Base-by-base conservation (phyloP, 2,329 filamentous ascomycete genomes). In the Geosmithia morbida region DNA sequence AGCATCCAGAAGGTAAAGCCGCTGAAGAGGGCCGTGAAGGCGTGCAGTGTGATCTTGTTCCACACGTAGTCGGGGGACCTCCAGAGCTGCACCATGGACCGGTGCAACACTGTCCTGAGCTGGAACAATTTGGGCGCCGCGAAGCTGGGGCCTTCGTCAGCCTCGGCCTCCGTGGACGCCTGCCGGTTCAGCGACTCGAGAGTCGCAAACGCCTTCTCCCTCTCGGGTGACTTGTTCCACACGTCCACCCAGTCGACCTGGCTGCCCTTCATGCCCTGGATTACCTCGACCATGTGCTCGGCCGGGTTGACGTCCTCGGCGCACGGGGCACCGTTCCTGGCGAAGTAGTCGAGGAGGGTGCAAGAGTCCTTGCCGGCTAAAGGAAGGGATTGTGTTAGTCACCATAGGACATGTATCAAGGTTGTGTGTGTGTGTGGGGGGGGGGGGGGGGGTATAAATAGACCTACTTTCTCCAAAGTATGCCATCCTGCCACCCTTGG, bases 1-100 rank as follows among this genome's bases (percentile, higher is more conserved):
- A 66, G 58, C 3, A 67, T 44, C 64, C 70, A 86, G 61, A 88
- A 86, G 0, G 80, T 83, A 59, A 87, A 85, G 1, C 83, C 85
- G 49, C 88, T 82, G 58, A 89, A 89, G 2, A 90, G 67, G 7
- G 74, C 69, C 20, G 77, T 70, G 48, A 78, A 69, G 46, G 74
- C 52, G 2, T n/a, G n/a, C 14, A 62, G 41, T 0, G 53, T 46
- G 0, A 51, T 69, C 49, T 78, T 74, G 37, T 74, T 76, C 60
- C 83, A 85, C 1, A 79, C 72, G 56, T 82, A 82, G 2, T 72
- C 75, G 0, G 79, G 80, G 1, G 55, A 61, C 17, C 60, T 53
- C 60, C 59, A 63, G 46, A 61, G 61, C 30, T 62, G 59, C n/a
- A 62, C 53, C 14, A 61, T 61, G 2, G 60, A 56, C 2, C 60